Evolutionary conservation across 2,329 filamentous ascomycete genomes (phyloP).

Genomic region (Akanthomyces uredinophilus): DNA sequence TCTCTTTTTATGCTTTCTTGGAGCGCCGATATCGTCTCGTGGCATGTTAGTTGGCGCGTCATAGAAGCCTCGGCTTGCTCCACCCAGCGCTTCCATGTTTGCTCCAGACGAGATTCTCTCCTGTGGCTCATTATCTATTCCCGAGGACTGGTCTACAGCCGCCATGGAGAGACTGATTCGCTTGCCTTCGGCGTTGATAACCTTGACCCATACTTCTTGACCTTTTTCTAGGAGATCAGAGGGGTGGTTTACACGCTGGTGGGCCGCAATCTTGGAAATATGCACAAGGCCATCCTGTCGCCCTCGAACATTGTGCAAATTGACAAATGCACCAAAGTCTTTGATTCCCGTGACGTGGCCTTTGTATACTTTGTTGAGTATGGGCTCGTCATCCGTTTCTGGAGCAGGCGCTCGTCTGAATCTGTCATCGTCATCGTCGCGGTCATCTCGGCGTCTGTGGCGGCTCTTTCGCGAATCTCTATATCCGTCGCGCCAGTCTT

Average conservation of each 20-base stretch:
- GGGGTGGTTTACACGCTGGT: conserved; percentile 84
- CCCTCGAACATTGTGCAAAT: conserved; percentile 77
- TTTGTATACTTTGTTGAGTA: conserved; percentile 82
- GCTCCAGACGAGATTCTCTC: conserved; percentile 79
- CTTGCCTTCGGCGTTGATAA: conserved; percentile 76
- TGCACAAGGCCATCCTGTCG: conserved; percentile 93
- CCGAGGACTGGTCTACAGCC: conserved; percentile 87
- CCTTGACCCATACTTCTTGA: conserved; percentile 88
- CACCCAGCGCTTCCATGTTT: conserved; percentile 78
- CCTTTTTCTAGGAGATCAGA: conserved; percentile 77
- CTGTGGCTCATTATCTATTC: conserved; percentile 75
- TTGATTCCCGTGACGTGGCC: conserved; percentile 89
- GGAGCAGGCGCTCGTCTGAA: conserved; percentile 62
- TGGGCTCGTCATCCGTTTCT: conserved; percentile 75
- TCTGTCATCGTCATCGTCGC: conserved; percentile 49
- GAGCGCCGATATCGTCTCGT: conserved; percentile 35
- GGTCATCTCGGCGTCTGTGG: conserved; percentile 35
- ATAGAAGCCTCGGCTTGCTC: conserved; percentile 53
- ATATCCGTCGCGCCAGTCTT: conserved; percentile 40
- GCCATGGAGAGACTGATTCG: conserved; percentile 93
- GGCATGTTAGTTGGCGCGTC: conserved; percentile 33
- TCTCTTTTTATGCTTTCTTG: conserved; percentile 70
- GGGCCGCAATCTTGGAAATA: conserved; percentile 80
- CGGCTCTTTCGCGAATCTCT: conserved; percentile 28
- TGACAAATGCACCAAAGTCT: conserved; percentile 94